Percentiles rank a stretch among this genome's conserved stretches.
phyloP scores from a whole-genome alignment of 192 early-diverging fungal species.

The Phlyctochytrium planicorne region DNA sequence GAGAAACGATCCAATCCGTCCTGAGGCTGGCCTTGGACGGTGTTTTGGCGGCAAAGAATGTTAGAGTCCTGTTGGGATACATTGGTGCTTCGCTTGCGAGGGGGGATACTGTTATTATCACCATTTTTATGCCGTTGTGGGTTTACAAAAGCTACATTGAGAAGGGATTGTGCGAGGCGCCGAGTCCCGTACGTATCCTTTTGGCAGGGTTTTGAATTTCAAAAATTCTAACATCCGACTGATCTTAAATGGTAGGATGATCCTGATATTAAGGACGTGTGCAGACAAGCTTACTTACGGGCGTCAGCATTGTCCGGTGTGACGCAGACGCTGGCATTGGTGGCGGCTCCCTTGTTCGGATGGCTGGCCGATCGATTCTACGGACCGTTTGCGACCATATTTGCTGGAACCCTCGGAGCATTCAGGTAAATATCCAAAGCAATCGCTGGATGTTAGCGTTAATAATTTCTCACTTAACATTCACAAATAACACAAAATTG shows the following conservation, averaged over 20 bases:
- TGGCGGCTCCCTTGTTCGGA: conserved; percentile 64
- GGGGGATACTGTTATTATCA: conserved; percentile 70
- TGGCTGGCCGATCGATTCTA: conserved; percentile 36
- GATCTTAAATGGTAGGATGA: conserved; percentile 10
- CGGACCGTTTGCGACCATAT: conserved; percentile 33
- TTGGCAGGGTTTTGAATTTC: conserved; percentile 18
- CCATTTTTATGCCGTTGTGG: conserved; percentile 68
- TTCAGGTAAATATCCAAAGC: conserved; percentile 41
- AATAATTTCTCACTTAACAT: too few species aligned
- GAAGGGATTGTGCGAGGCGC: conserved; percentile 45
- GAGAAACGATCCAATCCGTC: neutral
- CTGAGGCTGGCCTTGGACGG: conserved; percentile 47
- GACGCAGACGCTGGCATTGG: conserved; percentile 63
- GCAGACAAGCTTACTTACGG: conserved; percentile 41
- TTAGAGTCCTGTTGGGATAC: conserved; percentile 61
- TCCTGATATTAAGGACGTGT: conserved; percentile 38
- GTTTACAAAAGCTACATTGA: conserved; percentile 59
- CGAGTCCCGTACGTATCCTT: conserved; percentile 28
- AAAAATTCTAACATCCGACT: neutral
- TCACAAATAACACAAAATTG: too few species aligned
- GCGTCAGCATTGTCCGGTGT: conserved; percentile 51
- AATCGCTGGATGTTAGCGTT: neutral
- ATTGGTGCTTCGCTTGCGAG: conserved; percentile 67
- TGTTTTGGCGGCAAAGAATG: conserved; percentile 58
- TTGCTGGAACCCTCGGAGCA: conserved; percentile 50